These are phyloP conservation scores for Cystofilobasidium capitatum DNA, from an alignment of 768 basidiomycete genomes.

Conservation along the genomic window DNA sequence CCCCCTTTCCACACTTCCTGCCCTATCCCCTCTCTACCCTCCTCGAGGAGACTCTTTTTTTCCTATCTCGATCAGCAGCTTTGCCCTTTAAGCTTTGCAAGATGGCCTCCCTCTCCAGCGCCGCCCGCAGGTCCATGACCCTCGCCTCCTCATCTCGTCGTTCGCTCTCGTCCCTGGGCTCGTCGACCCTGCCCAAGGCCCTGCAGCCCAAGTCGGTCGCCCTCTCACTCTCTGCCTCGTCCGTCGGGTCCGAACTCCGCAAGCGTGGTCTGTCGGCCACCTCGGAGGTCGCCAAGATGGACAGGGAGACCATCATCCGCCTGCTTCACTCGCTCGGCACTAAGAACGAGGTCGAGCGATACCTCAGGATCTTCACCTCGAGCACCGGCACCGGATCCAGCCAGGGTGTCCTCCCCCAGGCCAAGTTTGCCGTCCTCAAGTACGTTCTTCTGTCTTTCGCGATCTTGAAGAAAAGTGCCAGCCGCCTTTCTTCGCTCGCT, in stretches of 20 bases:
- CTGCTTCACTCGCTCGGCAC: conserved; percentile 93
- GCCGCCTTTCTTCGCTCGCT: background rate
- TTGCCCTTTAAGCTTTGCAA: background rate
- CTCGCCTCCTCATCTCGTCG: background rate
- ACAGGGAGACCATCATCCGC: conserved; percentile 79
- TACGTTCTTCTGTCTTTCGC: conserved; percentile 26
- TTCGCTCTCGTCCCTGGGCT: conserved; percentile 16
- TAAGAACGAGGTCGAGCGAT: conserved; percentile 94
- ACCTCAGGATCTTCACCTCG: conserved; percentile 95
- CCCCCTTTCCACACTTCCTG: background rate
- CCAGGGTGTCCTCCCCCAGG: conserved; percentile 43
- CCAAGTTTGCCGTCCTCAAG: conserved; percentile 96
- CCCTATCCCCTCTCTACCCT: background rate
- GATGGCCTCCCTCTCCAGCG: conserved; percentile 4
- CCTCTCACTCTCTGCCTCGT: conserved; percentile 7
- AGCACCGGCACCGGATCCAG: conserved; percentile 56
- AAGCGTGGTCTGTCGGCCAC: conserved; percentile 18
- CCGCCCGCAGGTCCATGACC: background rate
- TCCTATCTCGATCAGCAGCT: background rate
- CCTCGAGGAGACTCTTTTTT: background rate
- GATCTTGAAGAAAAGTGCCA: background rate
- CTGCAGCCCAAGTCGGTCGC: conserved; percentile 1
- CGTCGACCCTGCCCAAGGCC: conserved; percentile 6
- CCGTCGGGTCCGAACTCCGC: conserved; percentile 12
- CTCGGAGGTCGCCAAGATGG: conserved; percentile 26